phyloP scores from a whole-genome alignment of 441 rosid genomes.

The Populus hybrid region DNA sequence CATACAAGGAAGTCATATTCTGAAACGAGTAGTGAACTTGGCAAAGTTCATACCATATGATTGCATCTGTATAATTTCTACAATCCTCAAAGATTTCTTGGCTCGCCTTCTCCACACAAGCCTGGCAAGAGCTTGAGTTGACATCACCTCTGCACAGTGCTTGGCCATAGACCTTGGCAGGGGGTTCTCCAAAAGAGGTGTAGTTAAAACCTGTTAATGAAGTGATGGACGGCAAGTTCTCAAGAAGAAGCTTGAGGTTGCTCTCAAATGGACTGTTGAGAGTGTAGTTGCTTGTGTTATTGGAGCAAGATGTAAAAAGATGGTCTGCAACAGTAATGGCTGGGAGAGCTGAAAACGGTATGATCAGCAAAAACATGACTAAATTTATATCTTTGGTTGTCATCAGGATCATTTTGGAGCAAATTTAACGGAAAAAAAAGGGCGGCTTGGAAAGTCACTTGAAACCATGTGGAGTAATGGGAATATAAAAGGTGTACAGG shows the following conservation, averaged over 20 bases:
- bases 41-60: conserved; percentile 31
- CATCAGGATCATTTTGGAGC: background rate
- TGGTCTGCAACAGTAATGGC: too few relatives aligned
- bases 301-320: too few relatives aligned
- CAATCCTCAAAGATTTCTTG: too few relatives aligned
- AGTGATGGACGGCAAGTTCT: conserved; percentile 13
- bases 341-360: too few relatives aligned
- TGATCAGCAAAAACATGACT: too few relatives aligned
- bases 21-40: conserved; percentile 31
- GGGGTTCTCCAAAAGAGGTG: conserved; percentile 22
- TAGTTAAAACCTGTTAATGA: conserved; percentile 23
- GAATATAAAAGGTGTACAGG: too few relatives aligned
- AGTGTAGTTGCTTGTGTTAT: too few relatives aligned
- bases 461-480: too few relatives aligned
- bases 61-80: background rate
- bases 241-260: conserved; percentile 20
- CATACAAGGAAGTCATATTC: background rate
- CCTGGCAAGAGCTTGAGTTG: too few relatives aligned
- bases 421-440: background rate
- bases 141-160: background rate
- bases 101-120: too few relatives aligned
- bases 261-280: too few relatives aligned
- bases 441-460: too few relatives aligned
- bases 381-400: background rate
- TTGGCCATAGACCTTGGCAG: conserved; percentile 22